A percentile compares a stretch with the other conserved stretches of the same genome.
Evolutionary conservation across 306 rosid genomes (phyloP).

Genomic region (Rosa lucieae): DNA sequence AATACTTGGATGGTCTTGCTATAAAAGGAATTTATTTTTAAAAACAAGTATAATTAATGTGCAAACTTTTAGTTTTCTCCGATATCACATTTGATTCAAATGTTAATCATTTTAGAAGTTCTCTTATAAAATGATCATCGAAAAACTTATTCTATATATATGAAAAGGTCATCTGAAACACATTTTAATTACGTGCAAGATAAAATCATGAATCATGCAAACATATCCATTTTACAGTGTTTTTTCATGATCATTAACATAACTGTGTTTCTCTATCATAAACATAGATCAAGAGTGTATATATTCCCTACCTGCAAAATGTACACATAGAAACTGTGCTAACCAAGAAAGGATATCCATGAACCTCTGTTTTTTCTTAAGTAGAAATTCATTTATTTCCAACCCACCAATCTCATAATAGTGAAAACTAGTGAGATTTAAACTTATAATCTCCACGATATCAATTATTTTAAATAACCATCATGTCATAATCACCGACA

Average conservation of each 20-base stretch:
- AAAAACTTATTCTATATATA: not conserved
- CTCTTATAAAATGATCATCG: not conserved
- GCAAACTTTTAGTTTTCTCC: not conserved
- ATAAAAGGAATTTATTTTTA: not conserved
- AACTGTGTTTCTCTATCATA: not conserved
- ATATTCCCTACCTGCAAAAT: not conserved
- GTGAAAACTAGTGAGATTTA: too few relatives aligned
- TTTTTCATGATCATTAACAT: not conserved
- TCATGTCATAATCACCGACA: too few relatives aligned
- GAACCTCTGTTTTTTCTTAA: too few relatives aligned
- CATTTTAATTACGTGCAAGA: not conserved
- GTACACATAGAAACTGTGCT: not conserved
- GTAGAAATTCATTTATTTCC: too few relatives aligned
- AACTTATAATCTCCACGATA: too few relatives aligned
- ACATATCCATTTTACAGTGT: not conserved
- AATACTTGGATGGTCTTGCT: not conserved
- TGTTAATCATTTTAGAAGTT: not conserved
- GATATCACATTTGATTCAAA: not conserved
- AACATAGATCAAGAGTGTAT: not conserved
- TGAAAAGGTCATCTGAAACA: not conserved
- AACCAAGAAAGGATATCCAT: too few relatives aligned
- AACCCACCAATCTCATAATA: too few relatives aligned
- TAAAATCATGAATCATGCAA: not conserved
- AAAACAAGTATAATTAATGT: not conserved
- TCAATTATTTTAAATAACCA: too few relatives aligned